Evolutionary conservation across 768 basidiomycete genomes (phyloP).

Genomic region (Heimioporus sp.): DNA sequence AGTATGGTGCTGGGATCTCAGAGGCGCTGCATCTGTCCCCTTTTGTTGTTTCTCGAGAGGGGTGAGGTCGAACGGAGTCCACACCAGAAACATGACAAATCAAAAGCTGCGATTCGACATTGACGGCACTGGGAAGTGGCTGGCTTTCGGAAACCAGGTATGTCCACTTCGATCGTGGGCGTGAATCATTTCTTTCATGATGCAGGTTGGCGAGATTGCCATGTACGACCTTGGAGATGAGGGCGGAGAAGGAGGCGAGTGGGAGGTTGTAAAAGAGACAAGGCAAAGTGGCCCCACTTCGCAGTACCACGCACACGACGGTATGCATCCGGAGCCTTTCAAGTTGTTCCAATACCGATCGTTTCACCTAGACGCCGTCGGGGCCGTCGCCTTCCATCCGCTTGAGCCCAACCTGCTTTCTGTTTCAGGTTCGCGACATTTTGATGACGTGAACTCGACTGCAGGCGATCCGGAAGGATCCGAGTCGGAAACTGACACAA

Average conservation of each 20-base stretch:
- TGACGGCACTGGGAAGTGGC: conserved; percentile 60
- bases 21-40: conserved; percentile 49
- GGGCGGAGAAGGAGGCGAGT: conserved; percentile 1
- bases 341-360: not conserved
- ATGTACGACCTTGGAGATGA: conserved; percentile 51
- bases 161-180: conserved; percentile 11
- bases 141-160: conserved; percentile 71
- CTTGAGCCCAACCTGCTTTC: conserved; percentile 55
- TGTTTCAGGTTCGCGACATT: conserved; percentile 78
- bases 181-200: not conserved
- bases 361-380: conserved; percentile 57
- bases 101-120: conserved; percentile 80
- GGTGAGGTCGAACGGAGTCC: not conserved
- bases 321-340: conserved; percentile 33
- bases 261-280: not conserved
- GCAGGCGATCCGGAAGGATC: conserved; percentile 1
- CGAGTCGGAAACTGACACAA: conserved; percentile 17
- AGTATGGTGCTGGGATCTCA: conserved; percentile 80
- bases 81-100: conserved; percentile 47
- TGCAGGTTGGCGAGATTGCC: conserved; percentile 55
- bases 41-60: conserved; percentile 33
- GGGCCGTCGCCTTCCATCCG: conserved; percentile 75
- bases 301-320: conserved; percentile 53
- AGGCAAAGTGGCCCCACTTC: conserved; percentile 29
- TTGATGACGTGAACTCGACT: conserved; percentile 26